Percentiles rank a stretch among this genome's conserved stretches.
Conservation (phyloP, 2,329 filamentous ascomycete species). For the Diplodia sapinea region DNA sequence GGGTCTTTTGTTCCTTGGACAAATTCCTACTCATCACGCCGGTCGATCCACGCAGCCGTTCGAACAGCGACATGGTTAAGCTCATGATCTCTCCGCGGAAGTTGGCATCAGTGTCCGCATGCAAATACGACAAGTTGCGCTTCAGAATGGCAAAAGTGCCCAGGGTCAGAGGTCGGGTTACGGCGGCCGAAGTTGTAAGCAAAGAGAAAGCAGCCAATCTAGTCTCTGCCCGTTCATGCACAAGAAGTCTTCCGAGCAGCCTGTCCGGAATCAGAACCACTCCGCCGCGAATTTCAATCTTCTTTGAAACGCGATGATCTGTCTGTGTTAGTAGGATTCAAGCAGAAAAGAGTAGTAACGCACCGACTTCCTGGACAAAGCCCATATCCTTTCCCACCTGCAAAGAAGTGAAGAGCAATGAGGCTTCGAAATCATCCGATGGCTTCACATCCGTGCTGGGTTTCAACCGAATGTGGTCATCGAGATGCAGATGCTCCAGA, state of each 20-base stretch:
- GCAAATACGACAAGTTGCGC: slow-evolving; percentile 70
- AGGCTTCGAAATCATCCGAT: slow-evolving; percentile 40
- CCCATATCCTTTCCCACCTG: slow-evolving; percentile 56
- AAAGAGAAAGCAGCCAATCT: slow-evolving; percentile 82
- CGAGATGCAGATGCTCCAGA: slow-evolving; percentile 48
- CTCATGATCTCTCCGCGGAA: slow-evolving; percentile 81
- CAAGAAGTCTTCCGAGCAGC: slow-evolving; percentile 48
- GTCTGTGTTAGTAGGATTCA: not conserved
- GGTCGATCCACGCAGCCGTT: slow-evolving; percentile 62
- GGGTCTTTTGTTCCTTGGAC: not conserved
- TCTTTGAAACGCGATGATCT: slow-evolving; percentile 39
- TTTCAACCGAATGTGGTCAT: slow-evolving; percentile 37
- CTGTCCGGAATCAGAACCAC: slow-evolving; percentile 61
- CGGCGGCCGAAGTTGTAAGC: slow-evolving; percentile 75
- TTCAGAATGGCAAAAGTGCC: slow-evolving; percentile 68
- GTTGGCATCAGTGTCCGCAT: slow-evolving; percentile 85
- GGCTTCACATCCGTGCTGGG: slow-evolving; percentile 2
- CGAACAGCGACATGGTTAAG: slow-evolving; percentile 76
- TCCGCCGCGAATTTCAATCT: slow-evolving; percentile 39
- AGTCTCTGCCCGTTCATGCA: slow-evolving; percentile 54
- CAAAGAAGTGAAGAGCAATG: slow-evolving; percentile 48
- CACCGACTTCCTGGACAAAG: slow-evolving; percentile 50
- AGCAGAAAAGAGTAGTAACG: slow-evolving; percentile 27
- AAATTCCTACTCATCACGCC: slow-evolving; percentile 40
- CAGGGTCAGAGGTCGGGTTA: slow-evolving; percentile 72